These are phyloP conservation scores for Candida glaebosa DNA, from an alignment of 805 yeast species.

Conservation along the genomic window DNA sequence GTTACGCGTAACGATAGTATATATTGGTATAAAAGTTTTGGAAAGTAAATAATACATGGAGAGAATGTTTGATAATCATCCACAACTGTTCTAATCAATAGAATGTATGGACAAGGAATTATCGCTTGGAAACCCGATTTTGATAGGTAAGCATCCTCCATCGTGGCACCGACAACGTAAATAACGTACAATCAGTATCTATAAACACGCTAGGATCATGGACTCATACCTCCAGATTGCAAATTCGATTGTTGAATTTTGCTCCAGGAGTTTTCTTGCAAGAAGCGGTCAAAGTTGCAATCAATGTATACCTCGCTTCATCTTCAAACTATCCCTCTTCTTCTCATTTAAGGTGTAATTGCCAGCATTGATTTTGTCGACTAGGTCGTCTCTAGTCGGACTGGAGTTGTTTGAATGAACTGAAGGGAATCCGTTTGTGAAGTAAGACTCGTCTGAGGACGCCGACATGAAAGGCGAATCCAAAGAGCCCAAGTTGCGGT, in stretches of 20 bases:
- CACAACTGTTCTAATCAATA: neutral
- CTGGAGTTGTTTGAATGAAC: conserved; percentile 4
- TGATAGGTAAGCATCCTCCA: no score
- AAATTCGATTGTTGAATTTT: no score
- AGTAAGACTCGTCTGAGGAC: conserved; percentile 33
- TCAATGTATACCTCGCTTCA: conserved; percentile 45
- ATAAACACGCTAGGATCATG: no score
- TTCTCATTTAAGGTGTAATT: conserved; percentile 36
- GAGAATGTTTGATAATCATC: neutral
- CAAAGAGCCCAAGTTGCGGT: conserved; percentile 15
- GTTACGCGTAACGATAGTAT: neutral
- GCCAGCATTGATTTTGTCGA: conserved; percentile 1
- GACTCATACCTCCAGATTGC: no score
- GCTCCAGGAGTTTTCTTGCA: no score
- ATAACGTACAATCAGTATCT: no score
- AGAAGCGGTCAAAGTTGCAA: no score
- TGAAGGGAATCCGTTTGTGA: conserved; percentile 17
- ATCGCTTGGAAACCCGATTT: neutral
- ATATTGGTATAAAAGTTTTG: neutral
- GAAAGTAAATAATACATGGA: neutral
- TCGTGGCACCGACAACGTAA: no score
- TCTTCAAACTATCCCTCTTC: conserved; percentile 42
- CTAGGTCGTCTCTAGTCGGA: conserved; percentile 5
- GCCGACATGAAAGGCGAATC: conserved; percentile 44
- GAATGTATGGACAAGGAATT: neutral